Conservation (phyloP, 2,329 filamentous ascomycete species). For the Drechslerella dactyloides region DNA sequence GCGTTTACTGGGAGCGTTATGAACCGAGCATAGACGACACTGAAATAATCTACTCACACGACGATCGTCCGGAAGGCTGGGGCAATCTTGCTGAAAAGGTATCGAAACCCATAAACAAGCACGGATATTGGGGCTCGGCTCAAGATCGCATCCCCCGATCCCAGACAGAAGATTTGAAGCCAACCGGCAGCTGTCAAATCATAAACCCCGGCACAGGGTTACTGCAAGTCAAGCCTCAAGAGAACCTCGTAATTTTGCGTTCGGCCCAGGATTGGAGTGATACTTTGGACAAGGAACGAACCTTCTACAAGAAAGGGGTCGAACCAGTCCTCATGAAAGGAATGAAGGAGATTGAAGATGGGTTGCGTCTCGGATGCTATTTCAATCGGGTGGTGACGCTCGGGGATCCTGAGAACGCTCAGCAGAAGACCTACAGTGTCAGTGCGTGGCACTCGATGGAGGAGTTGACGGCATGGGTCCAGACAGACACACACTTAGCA, state of each 20-base stretch:
- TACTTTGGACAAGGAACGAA: not conserved
- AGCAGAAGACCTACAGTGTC: not conserved
- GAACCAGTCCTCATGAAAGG: not conserved
- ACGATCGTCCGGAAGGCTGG: slow-evolving; percentile 4
- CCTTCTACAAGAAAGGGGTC: not conserved
- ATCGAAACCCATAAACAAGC: slow-evolving; percentile 4
- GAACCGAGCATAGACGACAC: not conserved
- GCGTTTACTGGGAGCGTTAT: slow-evolving; percentile 1
- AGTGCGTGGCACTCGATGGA: not conserved
- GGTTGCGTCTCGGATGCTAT: not conserved
- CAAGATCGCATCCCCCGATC: not conserved
- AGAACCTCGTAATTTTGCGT: not conserved
- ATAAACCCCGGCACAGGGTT: not conserved
- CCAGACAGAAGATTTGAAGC: not conserved
- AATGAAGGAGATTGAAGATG: not conserved
- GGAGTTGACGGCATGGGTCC: not conserved
- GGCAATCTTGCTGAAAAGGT: not conserved
- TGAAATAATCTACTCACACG: slow-evolving; percentile 1
- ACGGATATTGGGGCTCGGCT: not conserved
- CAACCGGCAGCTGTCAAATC: not conserved
- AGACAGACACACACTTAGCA: not conserved
- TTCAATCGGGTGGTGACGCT: not conserved
- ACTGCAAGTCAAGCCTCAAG: not conserved
- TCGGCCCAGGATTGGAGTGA: not conserved
- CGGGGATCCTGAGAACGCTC: not conserved